Conservation (phyloP, 2,329 filamentous ascomycete species). For the Pyrenochaeta sp. region DNA sequence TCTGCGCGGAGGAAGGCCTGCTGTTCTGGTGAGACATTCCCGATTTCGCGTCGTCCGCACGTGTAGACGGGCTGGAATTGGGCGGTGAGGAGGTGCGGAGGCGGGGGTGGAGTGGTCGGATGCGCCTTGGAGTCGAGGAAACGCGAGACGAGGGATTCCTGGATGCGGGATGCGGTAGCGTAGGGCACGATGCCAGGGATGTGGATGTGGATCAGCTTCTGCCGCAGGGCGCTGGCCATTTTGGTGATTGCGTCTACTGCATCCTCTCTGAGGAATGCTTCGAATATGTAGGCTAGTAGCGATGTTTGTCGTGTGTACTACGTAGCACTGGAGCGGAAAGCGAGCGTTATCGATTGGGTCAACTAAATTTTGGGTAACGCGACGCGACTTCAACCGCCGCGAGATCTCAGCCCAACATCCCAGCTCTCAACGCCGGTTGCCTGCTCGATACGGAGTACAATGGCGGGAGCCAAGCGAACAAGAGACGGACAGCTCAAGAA, state of each 20-base stretch:
- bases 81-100: constrained; percentile 78
- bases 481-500: constrained; percentile 22
- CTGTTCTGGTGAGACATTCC: constrained; percentile 58
- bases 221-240: constrained; percentile 53
- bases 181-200: constrained; percentile 64
- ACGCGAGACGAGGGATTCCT: constrained; percentile 62
- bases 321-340: too few species aligned
- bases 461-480: constrained; percentile 36
- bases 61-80: constrained; percentile 86
- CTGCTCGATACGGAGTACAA: constrained; percentile 4
- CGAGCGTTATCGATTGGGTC: too few species aligned
- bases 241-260: constrained; percentile 5
- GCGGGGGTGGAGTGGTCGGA: constrained; percentile 56
- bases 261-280: not conserved
- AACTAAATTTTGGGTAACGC: constrained; percentile 18
- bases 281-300: too few species aligned
- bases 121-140: constrained; percentile 69
- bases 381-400: constrained; percentile 14
- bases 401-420: not conserved
- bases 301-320: too few species aligned
- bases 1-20: constrained; percentile 48
- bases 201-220: constrained; percentile 66
- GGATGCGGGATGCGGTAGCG: constrained; percentile 61
- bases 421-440: not conserved
- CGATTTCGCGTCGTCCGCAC: constrained; percentile 79